Evolutionary conservation across 345 rosid species (phyloP).

Genomic region (Cardamine occulta): DNA sequence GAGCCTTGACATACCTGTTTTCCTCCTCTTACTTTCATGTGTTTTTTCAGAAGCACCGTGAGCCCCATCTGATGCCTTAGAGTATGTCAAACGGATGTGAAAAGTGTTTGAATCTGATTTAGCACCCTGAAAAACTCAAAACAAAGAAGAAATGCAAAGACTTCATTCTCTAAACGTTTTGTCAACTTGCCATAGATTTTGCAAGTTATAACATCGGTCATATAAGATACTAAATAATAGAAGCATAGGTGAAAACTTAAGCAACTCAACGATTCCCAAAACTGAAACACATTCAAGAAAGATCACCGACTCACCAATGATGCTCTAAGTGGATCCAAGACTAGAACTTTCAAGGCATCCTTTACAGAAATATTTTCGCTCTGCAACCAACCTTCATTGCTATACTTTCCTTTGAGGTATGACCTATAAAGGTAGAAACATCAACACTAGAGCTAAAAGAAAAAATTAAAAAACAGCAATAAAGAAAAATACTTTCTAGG

Average conservation of each 20-base stretch:
- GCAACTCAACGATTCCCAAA: slow-evolving; percentile 7
- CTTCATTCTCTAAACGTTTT: slow-evolving; percentile 2
- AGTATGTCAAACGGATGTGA: slow-evolving; percentile 72
- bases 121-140: slow-evolving; percentile 70
- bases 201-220: not conserved
- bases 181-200: not conserved
- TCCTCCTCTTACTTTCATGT: slow-evolving; percentile 65
- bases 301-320: slow-evolving; percentile 58
- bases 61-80: slow-evolving; percentile 45
- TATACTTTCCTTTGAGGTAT: slow-evolving; percentile 61
- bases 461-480: not conserved
- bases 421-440: slow-evolving; percentile 50
- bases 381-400: slow-evolving; percentile 62
- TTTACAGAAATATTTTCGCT: slow-evolving; percentile 56
- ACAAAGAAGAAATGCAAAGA: slow-evolving; percentile 22
- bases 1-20: slow-evolving; percentile 53
- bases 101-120: slow-evolving; percentile 62
- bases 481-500: not conserved
- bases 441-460: not conserved
- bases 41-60: slow-evolving; percentile 41
- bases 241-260: slow-evolving; percentile 19
- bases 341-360: slow-evolving; percentile 72
- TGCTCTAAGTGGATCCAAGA: slow-evolving; percentile 54
- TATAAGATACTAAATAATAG: not conserved
- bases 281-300: slow-evolving; percentile 20